Percentiles rank a stretch among this genome's conserved stretches.
Evolutionary conservation across 345 rosid genomes (phyloP).

Genomic region (Eucalyptus erythrocorys): DNA sequence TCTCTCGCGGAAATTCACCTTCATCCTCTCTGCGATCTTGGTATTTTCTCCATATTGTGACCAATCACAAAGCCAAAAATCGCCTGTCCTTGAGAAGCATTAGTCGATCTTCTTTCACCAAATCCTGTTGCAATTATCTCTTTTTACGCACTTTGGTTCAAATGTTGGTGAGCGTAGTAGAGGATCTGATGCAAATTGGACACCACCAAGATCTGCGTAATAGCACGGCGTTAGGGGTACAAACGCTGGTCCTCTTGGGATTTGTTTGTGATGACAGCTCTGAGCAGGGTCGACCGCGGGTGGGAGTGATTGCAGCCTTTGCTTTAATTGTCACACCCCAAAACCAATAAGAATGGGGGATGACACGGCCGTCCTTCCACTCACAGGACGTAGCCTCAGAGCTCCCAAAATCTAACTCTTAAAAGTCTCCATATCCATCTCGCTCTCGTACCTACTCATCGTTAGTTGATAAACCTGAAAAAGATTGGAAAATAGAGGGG

Average conservation of each 20-base stretch:
- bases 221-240: background rate
- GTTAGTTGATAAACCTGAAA: too few species aligned
- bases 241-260: background rate
- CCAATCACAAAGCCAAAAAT: background rate
- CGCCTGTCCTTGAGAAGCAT: background rate
- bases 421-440: too few species aligned
- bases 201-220: background rate
- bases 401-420: too few species aligned
- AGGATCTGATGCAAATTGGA: background rate
- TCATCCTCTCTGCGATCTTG: background rate
- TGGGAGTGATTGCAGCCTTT: background rate
- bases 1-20: background rate
- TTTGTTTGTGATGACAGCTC: background rate
- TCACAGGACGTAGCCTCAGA: too few species aligned
- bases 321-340: too few species aligned
- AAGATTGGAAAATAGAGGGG: too few species aligned
- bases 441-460: too few species aligned
- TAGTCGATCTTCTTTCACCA: too few species aligned
- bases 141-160: background rate
- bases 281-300: background rate
- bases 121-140: background rate
- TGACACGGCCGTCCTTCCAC: too few species aligned
- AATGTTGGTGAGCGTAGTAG: background rate
- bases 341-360: too few species aligned
- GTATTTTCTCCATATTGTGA: background rate